Evolutionary conservation across 78 protist genomes (phyloP).

Genomic region (Monosiga brevicollis): DNA sequence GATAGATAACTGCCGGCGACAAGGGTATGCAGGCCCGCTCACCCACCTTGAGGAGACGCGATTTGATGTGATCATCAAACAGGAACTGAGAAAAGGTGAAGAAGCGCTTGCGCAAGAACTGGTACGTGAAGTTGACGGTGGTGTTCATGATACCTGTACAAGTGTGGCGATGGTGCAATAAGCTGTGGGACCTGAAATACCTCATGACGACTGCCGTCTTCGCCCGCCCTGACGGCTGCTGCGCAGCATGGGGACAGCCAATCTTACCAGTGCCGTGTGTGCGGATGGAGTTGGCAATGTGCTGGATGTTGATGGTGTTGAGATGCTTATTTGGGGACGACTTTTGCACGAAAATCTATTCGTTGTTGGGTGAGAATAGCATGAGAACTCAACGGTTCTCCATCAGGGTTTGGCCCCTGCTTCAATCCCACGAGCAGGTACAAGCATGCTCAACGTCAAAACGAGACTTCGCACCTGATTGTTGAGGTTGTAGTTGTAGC

Average conservation of each 20-base stretch:
- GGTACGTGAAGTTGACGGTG: slow-evolving; percentile 86
- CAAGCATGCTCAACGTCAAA: too few species aligned
- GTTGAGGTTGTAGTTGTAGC: slow-evolving; percentile 86
- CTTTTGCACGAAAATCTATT: slow-evolving; percentile 70
- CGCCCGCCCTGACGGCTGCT: too few species aligned
- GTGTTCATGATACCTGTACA: slow-evolving; percentile 96
- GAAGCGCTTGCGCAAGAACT: slow-evolving; percentile 58
- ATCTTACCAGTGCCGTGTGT: slow-evolving; percentile 97
- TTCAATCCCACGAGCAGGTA: too few species aligned
- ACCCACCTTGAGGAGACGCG: slow-evolving; percentile 47
- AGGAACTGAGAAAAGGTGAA: slow-evolving; percentile 79
- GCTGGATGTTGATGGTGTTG: slow-evolving; percentile 80
- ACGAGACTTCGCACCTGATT: slow-evolving; percentile 26
- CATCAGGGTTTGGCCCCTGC: too few species aligned
- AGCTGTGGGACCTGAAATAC: too few species aligned
- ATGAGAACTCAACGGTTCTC: too few species aligned
- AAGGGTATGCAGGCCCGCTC: too few species aligned
- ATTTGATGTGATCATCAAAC: slow-evolving; percentile 89
- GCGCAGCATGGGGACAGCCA: too few species aligned
- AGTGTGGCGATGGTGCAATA: too few species aligned
- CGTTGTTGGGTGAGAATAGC: not conserved
- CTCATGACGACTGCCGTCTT: too few species aligned
- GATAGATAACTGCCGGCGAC: too few species aligned
- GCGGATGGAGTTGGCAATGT: slow-evolving; percentile 86
- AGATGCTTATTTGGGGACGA: slow-evolving; percentile 54